phyloP scores from a whole-genome alignment of 1,284 basidiomycete genomes.

The Tilletia horrida region DNA sequence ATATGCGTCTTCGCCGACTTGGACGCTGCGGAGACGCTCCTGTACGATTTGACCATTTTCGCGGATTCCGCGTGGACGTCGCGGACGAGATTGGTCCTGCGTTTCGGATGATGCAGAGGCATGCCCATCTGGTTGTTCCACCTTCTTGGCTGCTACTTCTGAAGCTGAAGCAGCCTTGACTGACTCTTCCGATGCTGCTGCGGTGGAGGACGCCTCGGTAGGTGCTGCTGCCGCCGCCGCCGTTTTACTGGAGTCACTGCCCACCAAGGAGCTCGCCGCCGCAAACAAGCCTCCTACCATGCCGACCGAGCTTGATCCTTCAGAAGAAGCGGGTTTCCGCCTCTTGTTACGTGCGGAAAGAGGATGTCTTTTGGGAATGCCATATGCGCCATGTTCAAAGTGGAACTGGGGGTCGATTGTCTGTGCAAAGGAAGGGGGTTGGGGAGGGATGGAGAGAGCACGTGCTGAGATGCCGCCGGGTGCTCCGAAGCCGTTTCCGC shows the following conservation, averaged over 20 bases:
- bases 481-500: slow-evolving; percentile 6
- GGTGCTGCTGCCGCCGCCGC: not conserved
- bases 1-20: slow-evolving; percentile 81
- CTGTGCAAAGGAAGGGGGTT: not conserved
- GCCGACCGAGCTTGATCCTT: slow-evolving; percentile 27
- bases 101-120: not conserved
- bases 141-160: not conserved
- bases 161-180: not conserved
- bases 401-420: slow-evolving; percentile 22
- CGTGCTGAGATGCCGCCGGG: slow-evolving; percentile 13
- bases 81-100: not conserved
- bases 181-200: too few relatives aligned
- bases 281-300: slow-evolving; percentile 47
- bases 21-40: slow-evolving; percentile 60
- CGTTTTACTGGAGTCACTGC: slow-evolving; percentile 2
- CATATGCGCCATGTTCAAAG: slow-evolving; percentile 56
- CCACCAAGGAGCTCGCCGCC: slow-evolving; percentile 38
- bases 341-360: slow-evolving; percentile 34
- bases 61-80: slow-evolving; percentile 30
- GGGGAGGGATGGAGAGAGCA: slow-evolving; percentile 4
- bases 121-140: not conserved
- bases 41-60: slow-evolving; percentile 47
- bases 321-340: slow-evolving; percentile 34
- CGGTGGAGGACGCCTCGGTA: too few relatives aligned
- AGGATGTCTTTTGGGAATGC: slow-evolving; percentile 56